These are phyloP conservation scores for Actinidia polygama DNA, from an alignment of 179 eudicot species.

Conservation along the genomic window DNA sequence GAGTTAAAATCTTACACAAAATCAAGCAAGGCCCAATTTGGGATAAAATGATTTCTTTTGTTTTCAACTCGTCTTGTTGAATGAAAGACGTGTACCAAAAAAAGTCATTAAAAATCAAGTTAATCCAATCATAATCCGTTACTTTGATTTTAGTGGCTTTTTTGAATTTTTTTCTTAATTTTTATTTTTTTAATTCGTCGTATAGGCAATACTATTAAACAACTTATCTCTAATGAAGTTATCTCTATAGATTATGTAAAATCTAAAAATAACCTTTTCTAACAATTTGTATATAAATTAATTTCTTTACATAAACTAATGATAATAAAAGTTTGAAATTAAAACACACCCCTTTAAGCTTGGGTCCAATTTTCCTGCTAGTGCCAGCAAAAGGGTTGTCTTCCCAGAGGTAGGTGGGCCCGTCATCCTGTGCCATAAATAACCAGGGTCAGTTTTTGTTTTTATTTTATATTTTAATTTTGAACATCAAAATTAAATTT, in stretches of 20 bases:
- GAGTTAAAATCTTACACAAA: background rate
- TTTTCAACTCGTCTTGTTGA: background rate
- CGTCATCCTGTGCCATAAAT: conserved; percentile 42
- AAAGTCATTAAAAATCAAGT: conserved; percentile 25
- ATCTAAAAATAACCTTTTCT: conserved; percentile 45
- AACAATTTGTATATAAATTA: conserved; percentile 35
- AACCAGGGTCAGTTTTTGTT: background rate
- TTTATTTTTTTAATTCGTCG: too few species aligned
- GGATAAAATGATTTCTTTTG: background rate
- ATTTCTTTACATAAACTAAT: too few species aligned
- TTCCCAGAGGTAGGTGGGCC: conserved; percentile 64
- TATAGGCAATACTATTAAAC: too few species aligned
- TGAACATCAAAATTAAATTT: background rate
- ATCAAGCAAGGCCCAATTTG: background rate
- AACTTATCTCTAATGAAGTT: too few species aligned
- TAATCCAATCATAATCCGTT: too few species aligned
- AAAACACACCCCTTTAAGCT: conserved; percentile 57
- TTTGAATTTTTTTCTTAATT: too few species aligned
- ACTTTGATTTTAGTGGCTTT: too few species aligned
- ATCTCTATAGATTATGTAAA: conserved; percentile 39
- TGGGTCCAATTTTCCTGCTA: conserved; percentile 54
- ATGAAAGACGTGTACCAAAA: conserved; percentile 12
- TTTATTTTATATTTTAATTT: background rate
- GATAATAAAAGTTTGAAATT: too few species aligned
- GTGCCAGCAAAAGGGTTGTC: conserved; percentile 55